Conservation (phyloP, 2,329 filamentous ascomycete species). For the Colletotrichum ledebouriae region DNA sequence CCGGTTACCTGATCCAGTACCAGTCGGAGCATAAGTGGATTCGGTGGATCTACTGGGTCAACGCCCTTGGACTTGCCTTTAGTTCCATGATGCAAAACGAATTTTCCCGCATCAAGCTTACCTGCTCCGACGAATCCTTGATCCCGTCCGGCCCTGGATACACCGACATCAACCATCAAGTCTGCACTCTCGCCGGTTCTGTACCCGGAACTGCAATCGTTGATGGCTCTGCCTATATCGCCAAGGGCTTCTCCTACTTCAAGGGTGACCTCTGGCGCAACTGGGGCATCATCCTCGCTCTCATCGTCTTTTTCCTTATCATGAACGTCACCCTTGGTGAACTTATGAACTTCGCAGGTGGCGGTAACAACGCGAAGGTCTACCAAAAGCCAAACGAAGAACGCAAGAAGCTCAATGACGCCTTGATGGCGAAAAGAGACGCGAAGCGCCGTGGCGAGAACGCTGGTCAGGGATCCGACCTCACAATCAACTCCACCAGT, state of each 20-base stretch:
- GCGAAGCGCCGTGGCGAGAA: conserved; percentile 64
- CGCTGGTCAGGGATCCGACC: conserved; percentile 58
- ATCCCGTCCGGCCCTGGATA: conserved; percentile 81
- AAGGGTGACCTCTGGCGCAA: conserved; percentile 82
- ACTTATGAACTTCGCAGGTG: conserved; percentile 81
- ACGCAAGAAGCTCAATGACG: conserved; percentile 73
- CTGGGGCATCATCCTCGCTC: conserved; percentile 82
- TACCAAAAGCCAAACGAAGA: conserved; percentile 80
- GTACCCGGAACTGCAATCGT: conserved; percentile 73
- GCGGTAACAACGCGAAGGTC: conserved; percentile 83
- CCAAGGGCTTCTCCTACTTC: conserved; percentile 75
- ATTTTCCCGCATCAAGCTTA: conserved; percentile 77
- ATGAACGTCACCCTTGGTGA: conserved; percentile 86
- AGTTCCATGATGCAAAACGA: conserved; percentile 89
- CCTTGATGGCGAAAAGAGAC: conserved; percentile 71
- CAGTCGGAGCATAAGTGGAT: conserved; percentile 81
- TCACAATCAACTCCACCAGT: conserved; percentile 71
- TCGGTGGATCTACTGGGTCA: conserved; percentile 85
- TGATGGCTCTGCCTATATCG: conserved; percentile 77
- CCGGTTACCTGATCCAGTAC: conserved; percentile 88
- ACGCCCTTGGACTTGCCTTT: conserved; percentile 81
- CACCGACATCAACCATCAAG: conserved; percentile 78
- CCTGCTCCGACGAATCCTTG: conserved; percentile 76
- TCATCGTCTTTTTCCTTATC: conserved; percentile 81
- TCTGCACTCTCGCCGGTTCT: conserved; percentile 84